Percentiles rank a stretch among this genome's conserved stretches.
These are phyloP conservation scores for Solanum pennellii DNA, from an alignment of 257 asterid species.

Conservation along the genomic window DNA sequence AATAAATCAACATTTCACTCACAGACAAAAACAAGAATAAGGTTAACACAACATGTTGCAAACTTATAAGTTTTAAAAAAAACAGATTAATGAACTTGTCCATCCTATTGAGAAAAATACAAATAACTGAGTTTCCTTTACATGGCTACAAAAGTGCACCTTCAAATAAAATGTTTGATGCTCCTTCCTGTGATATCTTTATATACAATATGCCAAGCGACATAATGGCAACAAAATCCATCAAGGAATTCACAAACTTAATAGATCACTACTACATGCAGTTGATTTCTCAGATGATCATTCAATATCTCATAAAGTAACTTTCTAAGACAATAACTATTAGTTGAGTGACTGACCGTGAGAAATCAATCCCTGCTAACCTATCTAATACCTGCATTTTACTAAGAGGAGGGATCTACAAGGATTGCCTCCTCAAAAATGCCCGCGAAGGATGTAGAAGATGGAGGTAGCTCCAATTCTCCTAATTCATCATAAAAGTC, in stretches of 20 bases:
- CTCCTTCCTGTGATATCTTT: neutral
- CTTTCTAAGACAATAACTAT: neutral
- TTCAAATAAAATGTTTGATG: neutral
- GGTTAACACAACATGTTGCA: neutral
- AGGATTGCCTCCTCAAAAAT: conserved; percentile 34
- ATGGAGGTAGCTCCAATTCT: conserved; percentile 55
- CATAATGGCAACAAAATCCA: neutral
- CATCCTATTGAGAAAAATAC: neutral
- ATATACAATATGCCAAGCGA: neutral
- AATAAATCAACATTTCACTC: neutral
- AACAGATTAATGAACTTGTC: neutral
- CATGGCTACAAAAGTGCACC: neutral
- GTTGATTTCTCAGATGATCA: neutral
- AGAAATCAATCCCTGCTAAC: neutral
- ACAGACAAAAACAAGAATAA: neutral
- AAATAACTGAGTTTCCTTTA: neutral
- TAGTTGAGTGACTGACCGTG: neutral
- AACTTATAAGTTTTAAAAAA: neutral
- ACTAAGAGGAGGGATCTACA: conserved; percentile 26
- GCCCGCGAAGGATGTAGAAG: conserved; percentile 31
- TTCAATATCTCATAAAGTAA: neutral
- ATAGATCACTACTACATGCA: neutral
- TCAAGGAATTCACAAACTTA: neutral
- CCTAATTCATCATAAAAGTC: conserved; percentile 72
- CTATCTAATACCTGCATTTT: neutral